Percentiles rank a stretch among this genome's conserved stretches.
These are phyloP conservation scores for Saccharomycopsis lassenensis DNA, from an alignment of 805 yeast species.

Conservation along the genomic window DNA sequence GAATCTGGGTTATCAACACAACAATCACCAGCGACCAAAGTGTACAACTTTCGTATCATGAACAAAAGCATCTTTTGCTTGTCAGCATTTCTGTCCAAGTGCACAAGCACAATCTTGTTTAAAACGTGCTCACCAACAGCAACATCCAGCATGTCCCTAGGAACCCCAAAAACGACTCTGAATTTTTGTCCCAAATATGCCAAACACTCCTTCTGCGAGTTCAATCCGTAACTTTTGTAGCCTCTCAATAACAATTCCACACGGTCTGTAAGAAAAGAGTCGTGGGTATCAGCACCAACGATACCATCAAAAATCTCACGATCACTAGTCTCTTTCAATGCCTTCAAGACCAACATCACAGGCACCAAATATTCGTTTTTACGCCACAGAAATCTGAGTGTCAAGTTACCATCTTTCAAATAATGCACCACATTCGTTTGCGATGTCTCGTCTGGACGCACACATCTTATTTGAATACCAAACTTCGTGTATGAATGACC, in stretches of 20 bases:
- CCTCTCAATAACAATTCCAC: slow-evolving; percentile 84
- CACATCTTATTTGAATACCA: slow-evolving; percentile 91
- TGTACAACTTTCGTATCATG: slow-evolving; percentile 91
- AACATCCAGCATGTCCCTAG: slow-evolving; percentile 78
- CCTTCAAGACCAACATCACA: slow-evolving; percentile 84
- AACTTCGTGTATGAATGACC: slow-evolving; percentile 81
- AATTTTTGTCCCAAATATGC: slow-evolving; percentile 94
- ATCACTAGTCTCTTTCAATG: slow-evolving; percentile 82
- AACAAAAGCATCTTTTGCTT: slow-evolving; percentile 81
- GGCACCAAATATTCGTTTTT: slow-evolving; percentile 94
- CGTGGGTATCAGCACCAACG: slow-evolving; percentile 75
- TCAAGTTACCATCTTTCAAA: slow-evolving; percentile 88
- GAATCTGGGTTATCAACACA: slow-evolving; percentile 98
- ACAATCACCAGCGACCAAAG: slow-evolving; percentile 95
- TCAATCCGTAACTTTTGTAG: slow-evolving; percentile 68
- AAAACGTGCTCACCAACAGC: slow-evolving; percentile 86
- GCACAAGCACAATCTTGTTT: slow-evolving; percentile 79
- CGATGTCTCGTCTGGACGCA: slow-evolving; percentile 94
- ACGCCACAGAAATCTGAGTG: slow-evolving; percentile 94
- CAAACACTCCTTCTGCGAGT: slow-evolving; percentile 78
- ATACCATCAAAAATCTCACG: slow-evolving; percentile 94
- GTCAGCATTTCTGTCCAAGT: slow-evolving; percentile 60
- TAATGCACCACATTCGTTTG: slow-evolving; percentile 97
- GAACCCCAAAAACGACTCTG: slow-evolving; percentile 83
- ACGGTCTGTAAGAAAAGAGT: slow-evolving; percentile 96